Conservation (phyloP, 129 eudicot species). For the Calendula officinalis region DNA sequence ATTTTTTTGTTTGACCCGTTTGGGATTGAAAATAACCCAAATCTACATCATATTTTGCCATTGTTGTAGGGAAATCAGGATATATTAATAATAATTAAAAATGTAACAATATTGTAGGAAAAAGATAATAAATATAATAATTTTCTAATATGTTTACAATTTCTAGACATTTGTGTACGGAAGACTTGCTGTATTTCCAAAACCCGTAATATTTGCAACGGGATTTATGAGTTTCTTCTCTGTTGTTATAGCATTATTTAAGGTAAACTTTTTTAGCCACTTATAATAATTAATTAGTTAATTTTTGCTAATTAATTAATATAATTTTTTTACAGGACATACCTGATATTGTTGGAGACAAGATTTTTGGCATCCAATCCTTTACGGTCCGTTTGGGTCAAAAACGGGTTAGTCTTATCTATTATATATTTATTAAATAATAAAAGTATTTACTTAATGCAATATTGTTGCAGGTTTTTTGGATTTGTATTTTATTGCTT, state of each 20-base stretch:
- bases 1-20: too few relatives aligned
- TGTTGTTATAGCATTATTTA: slow-evolving; percentile 95
- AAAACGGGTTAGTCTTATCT: slow-evolving; percentile 51
- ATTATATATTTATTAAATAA: neutral
- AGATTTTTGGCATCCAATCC: slow-evolving; percentile 84
- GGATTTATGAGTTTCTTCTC: slow-evolving; percentile 99
- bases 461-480: slow-evolving; percentile 70
- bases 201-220: slow-evolving; percentile 93
- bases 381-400: slow-evolving; percentile 94
- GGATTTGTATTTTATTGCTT: slow-evolving; percentile 81
- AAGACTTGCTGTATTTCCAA: slow-evolving; percentile 71
- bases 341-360: slow-evolving; percentile 96
- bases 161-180: slow-evolving; percentile 76
- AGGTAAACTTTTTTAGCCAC: slow-evolving; percentile 48
- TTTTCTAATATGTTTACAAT: neutral
- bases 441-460: neutral
- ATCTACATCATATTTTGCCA: too few relatives aligned
- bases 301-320: neutral
- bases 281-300: neutral
- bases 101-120: too few relatives aligned
- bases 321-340: slow-evolving; percentile 52
- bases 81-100: too few relatives aligned
- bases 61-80: too few relatives aligned
- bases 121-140: too few relatives aligned
- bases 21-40: too few relatives aligned